Evolutionary conservation across 768 basidiomycete genomes (phyloP), one percentile per base, ranked within the genome.

Genomic region (Calvatia gigantea): DNA sequence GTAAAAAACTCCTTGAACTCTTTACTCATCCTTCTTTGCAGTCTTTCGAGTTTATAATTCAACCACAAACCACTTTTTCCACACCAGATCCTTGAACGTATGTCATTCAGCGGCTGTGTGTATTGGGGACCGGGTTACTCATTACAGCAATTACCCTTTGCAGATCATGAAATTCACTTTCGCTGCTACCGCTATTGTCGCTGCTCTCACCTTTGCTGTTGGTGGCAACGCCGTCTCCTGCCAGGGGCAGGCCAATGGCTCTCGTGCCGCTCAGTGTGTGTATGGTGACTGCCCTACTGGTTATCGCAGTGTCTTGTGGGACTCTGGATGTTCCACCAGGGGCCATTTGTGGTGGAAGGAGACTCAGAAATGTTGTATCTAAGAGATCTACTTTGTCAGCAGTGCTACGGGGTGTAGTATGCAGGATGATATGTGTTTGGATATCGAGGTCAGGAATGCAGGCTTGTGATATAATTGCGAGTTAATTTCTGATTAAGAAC

Each of bases 161-260:
- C 23, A 51, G 50, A 57, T 23, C 19, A 57, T 57, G 56, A 57
- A 44, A 6, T 43, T 57, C 29, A 50, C 33, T n/a, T 29, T 56
- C 28, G 17, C 35, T 19, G 29, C 50, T 9, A 51, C 48, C 31
- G 29, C 49, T 4, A 17, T 51, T 27, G n/a, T 32, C 38, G 56
- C 35, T 39, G 47, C 38, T 28, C 48, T 50, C 38, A 43, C 49
- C 25, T 43, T 57, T 25, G 56, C 50, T 14, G 14, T 37, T 3
- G 56, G 56, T 9, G 42, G 38, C 21, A 57, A 51, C 39, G 56
- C 56, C 28, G 17, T 57, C 39, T 51, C 49, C 6, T 57, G 49
- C 49, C 56, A 57, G 25, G 56, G 12, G 15, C 38, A 57, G 39
- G 49, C 49, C 29, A 57, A 57, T 35, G 48, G 37, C 15, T 15